These are phyloP conservation scores for Coniferiporia sulphurascens DNA, from an alignment of 1,284 basidiomycete species.

Conservation along the genomic window DNA sequence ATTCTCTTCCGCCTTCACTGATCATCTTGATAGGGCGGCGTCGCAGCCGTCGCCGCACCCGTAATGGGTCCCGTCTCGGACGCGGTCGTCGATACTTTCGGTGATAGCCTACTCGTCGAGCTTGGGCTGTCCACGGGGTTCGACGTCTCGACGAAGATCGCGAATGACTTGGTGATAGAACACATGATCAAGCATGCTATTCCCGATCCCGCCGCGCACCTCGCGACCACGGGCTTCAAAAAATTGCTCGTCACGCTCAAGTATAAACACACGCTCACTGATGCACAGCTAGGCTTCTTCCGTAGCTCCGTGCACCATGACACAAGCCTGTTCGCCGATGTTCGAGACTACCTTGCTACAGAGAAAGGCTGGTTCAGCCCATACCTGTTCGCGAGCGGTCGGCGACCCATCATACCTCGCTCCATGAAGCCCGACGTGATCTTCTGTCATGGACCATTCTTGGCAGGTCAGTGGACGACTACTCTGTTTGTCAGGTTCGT, in stretches of 20 bases:
- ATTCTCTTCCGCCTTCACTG: background rate
- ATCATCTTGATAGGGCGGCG: constrained; percentile 41
- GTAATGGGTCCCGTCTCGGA: constrained; percentile 53
- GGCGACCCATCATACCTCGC: constrained; percentile 54
- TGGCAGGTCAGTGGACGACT: constrained; percentile 36
- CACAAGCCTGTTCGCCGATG: constrained; percentile 45
- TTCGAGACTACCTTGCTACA: constrained; percentile 58
- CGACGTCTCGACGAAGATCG: constrained; percentile 43
- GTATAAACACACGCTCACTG: constrained; percentile 54
- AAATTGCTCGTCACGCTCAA: constrained; percentile 54
- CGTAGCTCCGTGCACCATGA: constrained; percentile 54
- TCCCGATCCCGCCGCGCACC: constrained; percentile 45
- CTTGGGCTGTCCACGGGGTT: constrained; percentile 51
- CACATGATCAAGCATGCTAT: constrained; percentile 44
- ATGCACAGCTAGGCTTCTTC: constrained; percentile 58
- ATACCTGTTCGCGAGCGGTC: constrained; percentile 57
- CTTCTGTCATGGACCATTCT: constrained; percentile 64
- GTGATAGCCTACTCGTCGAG: constrained; percentile 53
- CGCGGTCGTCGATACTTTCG: constrained; percentile 43
- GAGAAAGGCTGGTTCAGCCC: constrained; percentile 68
- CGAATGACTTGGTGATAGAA: constrained; percentile 51
- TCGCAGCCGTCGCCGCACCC: constrained; percentile 51
- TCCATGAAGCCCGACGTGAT: constrained; percentile 60
- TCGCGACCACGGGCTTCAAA: constrained; percentile 58
- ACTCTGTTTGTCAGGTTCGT: background rate